phyloP scores from a whole-genome alignment of 768 basidiomycete genomes.

The Mycena capillaripes region DNA sequence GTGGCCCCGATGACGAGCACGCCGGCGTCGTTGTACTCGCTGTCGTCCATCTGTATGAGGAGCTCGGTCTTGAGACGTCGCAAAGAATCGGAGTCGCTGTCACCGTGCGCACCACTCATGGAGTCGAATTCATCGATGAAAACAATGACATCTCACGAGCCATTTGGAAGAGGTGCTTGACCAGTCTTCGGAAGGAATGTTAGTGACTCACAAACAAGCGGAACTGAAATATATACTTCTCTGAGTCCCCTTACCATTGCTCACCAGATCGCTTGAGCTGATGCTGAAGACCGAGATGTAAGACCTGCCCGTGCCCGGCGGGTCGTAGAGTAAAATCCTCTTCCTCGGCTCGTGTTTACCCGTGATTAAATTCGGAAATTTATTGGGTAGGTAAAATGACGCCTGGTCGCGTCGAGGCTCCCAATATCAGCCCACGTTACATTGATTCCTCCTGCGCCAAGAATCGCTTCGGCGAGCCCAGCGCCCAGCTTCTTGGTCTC shows the following conservation, averaged over 20 bases:
- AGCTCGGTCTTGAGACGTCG: slow-evolving; percentile 89
- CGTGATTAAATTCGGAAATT: slow-evolving; percentile 87
- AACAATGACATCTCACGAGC: slow-evolving; percentile 87
- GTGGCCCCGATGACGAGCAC: slow-evolving; percentile 87
- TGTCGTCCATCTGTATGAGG: slow-evolving; percentile 89
- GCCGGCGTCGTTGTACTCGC: slow-evolving; percentile 85
- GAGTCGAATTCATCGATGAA: slow-evolving; percentile 91
- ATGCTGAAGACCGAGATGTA: slow-evolving; percentile 89
- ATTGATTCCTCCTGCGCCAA: slow-evolving; percentile 80
- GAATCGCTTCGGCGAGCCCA: slow-evolving; percentile 74
- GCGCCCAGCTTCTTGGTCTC: slow-evolving; percentile 86
- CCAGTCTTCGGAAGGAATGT: slow-evolving; percentile 60
- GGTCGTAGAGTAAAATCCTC: slow-evolving; percentile 85
- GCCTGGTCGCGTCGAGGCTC: slow-evolving; percentile 81
- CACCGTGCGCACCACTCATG: slow-evolving; percentile 81
- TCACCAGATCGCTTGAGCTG: slow-evolving; percentile 83
- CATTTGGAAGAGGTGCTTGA: slow-evolving; percentile 87
- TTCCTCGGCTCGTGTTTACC: slow-evolving; percentile 90
- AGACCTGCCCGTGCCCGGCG: slow-evolving; percentile 87
- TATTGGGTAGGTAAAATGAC: slow-evolving; percentile 89
- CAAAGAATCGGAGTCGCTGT: slow-evolving; percentile 84
- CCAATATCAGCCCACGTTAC: slow-evolving; percentile 90
- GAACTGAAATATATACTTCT: slow-evolving; percentile 59
- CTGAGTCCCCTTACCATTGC: slow-evolving; percentile 91
- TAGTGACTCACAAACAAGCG: not conserved